A percentile compares a stretch with the other conserved stretches of the same genome.
Evolutionary conservation across 2,329 filamentous ascomycete genomes (phyloP).

Genomic region (Colletotrichum liaoningense): DNA sequence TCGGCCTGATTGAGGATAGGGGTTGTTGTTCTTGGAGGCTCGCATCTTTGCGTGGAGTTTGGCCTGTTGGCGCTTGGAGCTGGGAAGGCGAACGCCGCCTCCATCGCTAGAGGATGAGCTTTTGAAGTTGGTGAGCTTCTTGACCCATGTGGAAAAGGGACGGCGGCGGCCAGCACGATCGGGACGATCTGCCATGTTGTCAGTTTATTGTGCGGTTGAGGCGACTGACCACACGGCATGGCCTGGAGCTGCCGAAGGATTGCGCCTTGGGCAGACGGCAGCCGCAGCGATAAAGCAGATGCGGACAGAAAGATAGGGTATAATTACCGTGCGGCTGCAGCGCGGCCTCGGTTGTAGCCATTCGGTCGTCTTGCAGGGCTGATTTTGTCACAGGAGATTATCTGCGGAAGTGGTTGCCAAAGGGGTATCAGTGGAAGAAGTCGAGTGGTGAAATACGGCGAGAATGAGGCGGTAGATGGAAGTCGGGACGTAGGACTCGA

Average conservation of each 20-base stretch:
- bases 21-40: conserved; percentile 80
- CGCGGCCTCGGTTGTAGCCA: conserved; percentile 39
- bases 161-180: conserved; percentile 75
- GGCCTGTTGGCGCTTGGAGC: conserved; percentile 53
- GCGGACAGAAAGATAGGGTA: neutral
- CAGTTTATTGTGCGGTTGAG: conserved; percentile 40
- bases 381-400: neutral
- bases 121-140: conserved; percentile 91
- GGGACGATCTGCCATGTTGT: conserved; percentile 70
- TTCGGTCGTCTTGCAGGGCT: conserved; percentile 26
- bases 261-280: neutral
- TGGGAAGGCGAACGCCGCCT: conserved; percentile 43
- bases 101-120: conserved; percentile 68
- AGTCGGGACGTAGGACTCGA: neutral
- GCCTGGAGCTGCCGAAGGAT: neutral
- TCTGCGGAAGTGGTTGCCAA: neutral
- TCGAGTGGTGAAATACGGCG: neutral
- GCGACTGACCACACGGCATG: conserved; percentile 33
- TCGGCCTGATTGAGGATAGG: conserved; percentile 86
- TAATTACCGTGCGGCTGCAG: conserved; percentile 39
- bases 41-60: conserved; percentile 67
- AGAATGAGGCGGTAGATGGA: neutral
- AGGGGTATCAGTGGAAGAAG: neutral
- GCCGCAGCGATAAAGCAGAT: neutral
- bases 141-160: conserved; percentile 94